Conservation (phyloP, 371 early-diverging fungal species). For the Mortierella sp. region DNA sequence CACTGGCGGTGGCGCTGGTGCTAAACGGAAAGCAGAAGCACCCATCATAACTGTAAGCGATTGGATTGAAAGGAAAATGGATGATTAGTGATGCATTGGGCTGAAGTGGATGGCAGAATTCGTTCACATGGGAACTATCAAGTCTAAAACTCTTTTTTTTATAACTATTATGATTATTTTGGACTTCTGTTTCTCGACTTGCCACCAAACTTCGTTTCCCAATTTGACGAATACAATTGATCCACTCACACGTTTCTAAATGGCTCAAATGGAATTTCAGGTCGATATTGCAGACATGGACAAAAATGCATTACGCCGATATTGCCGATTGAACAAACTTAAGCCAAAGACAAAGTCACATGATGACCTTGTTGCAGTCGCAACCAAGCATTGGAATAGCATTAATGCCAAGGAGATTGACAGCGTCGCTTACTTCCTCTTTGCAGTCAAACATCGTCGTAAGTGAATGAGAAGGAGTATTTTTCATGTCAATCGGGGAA, state of each 20-base stretch:
- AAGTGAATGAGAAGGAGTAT: slow-evolving; percentile 14
- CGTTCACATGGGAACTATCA: too few species aligned
- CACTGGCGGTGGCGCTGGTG: slow-evolving; percentile 17
- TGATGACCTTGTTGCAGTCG: slow-evolving; percentile 37
- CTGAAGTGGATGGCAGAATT: neutral
- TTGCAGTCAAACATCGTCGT: slow-evolving; percentile 55
- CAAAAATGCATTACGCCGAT: slow-evolving; percentile 41
- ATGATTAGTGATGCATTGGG: neutral
- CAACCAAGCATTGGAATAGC: slow-evolving; percentile 41
- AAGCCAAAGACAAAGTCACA: slow-evolving; percentile 42
- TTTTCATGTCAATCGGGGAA: neutral
- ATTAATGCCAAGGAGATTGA: slow-evolving; percentile 39
- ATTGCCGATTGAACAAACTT: slow-evolving; percentile 52
- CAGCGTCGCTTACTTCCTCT: slow-evolving; percentile 52
- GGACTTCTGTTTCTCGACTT: neutral
- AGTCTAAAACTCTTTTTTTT: too few species aligned
- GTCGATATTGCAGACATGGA: slow-evolving; percentile 41
- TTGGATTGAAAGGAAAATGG: neutral
- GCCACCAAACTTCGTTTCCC: neutral
- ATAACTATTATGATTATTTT: neutral
- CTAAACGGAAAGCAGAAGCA: slow-evolving; percentile 52
- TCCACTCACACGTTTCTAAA: neutral
- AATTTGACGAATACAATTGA: neutral
- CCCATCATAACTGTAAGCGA: slow-evolving; percentile 43
- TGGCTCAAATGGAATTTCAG: slow-evolving; percentile 5